These are phyloP conservation scores for Tagetes patula DNA, from an alignment of 129 eudicot species.

Conservation along the genomic window DNA sequence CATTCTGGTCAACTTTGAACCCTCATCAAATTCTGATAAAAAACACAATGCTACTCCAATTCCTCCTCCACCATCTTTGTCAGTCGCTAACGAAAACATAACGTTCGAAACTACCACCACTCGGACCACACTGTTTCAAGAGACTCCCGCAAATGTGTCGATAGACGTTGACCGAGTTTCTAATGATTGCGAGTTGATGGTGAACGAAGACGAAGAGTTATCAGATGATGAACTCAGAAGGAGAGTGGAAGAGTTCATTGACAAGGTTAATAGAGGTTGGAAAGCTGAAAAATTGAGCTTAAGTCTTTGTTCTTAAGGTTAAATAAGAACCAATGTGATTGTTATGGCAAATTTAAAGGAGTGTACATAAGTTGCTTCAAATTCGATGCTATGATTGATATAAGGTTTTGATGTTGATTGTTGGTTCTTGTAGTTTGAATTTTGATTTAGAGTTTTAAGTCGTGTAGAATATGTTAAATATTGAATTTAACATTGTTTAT, in stretches of 20 bases:
- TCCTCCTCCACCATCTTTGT: not conserved
- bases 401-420: constrained; percentile 3
- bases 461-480: not conserved
- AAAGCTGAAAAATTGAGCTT: constrained; percentile 42
- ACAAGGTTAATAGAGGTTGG: constrained; percentile 63
- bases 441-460: not conserved
- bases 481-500: not conserved
- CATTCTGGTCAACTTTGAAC: constrained; percentile 46
- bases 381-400: not conserved
- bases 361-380: constrained; percentile 1
- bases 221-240: constrained; percentile 65
- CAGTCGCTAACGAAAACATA: not conserved
- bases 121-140: constrained; percentile 1
- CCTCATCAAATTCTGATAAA: constrained; percentile 28
- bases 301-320: constrained; percentile 2
- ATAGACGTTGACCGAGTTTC: constrained; percentile 27
- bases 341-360: not conserved
- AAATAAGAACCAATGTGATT: constrained; percentile 10
- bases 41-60: constrained; percentile 9
- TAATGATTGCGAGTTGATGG: constrained; percentile 7
- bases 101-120: constrained; percentile 1
- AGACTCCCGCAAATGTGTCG: constrained; percentile 19
- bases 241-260: constrained; percentile 73
- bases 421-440: not conserved
- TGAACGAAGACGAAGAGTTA: constrained; percentile 27